Evolutionary conservation across 805 yeast species (phyloP).

Genomic region (Kodamaea jinghongensis): DNA sequence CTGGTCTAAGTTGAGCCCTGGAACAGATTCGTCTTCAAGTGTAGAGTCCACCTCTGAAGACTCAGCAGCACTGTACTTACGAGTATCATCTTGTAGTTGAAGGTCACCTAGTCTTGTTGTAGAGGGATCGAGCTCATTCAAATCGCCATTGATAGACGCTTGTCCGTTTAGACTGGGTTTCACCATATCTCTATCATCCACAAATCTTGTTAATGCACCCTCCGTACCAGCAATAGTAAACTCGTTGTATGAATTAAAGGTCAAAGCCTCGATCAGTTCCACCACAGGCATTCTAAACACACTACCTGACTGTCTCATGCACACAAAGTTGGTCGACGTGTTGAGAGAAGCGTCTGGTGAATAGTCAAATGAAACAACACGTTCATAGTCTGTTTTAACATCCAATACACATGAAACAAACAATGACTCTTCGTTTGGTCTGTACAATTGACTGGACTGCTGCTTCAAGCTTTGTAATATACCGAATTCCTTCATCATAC

Average conservation of each 20-base stretch:
- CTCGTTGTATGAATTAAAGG: constrained; percentile 69
- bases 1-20: constrained; percentile 5
- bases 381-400: constrained; percentile 69
- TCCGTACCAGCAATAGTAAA: constrained; percentile 57
- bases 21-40: constrained; percentile 28
- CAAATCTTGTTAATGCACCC: constrained; percentile 49
- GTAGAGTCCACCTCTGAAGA: constrained; percentile 27
- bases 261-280: constrained; percentile 61
- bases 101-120: neutral
- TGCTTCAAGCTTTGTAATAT: constrained; percentile 28
- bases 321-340: constrained; percentile 66
- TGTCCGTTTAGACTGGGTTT: neutral
- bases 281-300: constrained; percentile 74
- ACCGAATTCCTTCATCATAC: constrained; percentile 9
- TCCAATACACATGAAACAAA: constrained; percentile 79
- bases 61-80: constrained; percentile 16
- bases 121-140: neutral
- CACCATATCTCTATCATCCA: constrained; percentile 22
- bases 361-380: constrained; percentile 84
- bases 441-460: constrained; percentile 37
- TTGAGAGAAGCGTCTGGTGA: constrained; percentile 49
- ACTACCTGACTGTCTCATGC: constrained; percentile 90
- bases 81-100: constrained; percentile 9
- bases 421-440: constrained; percentile 50
- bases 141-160: neutral